Base-by-base conservation (phyloP, 2,329 filamentous ascomycete genomes). In the Penicillium paneum region DNA sequence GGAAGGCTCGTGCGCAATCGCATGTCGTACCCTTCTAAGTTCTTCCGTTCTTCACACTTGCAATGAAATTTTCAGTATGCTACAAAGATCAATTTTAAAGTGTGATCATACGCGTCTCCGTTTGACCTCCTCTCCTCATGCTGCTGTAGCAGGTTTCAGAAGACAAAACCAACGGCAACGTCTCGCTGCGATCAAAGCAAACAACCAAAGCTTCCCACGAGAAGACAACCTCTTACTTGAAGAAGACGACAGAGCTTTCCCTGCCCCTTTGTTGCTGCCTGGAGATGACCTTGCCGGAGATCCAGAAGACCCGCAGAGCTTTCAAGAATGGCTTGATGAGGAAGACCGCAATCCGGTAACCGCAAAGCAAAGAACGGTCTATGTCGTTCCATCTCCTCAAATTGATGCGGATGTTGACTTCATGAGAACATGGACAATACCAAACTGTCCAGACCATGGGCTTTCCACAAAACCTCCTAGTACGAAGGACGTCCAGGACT, bases 261-360 rank as follows among this genome's bases (percentile, higher is more conserved):
- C 84, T 0, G 81, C 74, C 0, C 83, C 85, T 0, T 65, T 88
- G 6, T 72, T 86, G 0, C 70, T 88, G 0, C 85, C 85, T 0
- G 76, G 73, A 2, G 85, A 88, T 63, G 81, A 83, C 19, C 73
- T 89, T 1, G 77, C 79, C 0, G 68, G 76, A 32, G 79, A 87
- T 36, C 79, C 81, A 1, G 71, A 78, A 5, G 76, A 75, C 36
- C 73, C 77, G 0, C 84, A 88, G 58, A 80, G 75, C 36, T 71
- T 83, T 39, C 72, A 74, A 28, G 74, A 76, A 0, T 88, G 83
- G 82, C 58, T 76, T 2, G 61, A 73, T 0, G 69, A 72, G 26
- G 71, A 72, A 7, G 60, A 73, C 6, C 75, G 83, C 6, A 85
- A 86, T 53, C 71, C 75, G 13, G 68, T 83, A 2, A 82, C 78